phyloP scores from a whole-genome alignment of 169 alveolate genomes.

The Cryptosporidium sp. region DNA sequence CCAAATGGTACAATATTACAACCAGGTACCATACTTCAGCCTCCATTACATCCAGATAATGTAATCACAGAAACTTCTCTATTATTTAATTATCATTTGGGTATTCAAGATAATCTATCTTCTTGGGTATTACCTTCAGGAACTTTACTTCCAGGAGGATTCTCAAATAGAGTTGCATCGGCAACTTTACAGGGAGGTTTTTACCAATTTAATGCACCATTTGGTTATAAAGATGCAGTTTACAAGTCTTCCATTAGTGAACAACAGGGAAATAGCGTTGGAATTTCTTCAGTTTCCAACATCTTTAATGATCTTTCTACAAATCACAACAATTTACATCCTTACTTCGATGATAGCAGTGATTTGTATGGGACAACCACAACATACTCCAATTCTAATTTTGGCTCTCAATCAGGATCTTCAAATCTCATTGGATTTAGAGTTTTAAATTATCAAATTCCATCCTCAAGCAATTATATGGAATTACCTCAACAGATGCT shows the following conservation, averaged over 20 bases:
- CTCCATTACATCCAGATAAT: constrained; percentile 57
- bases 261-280: neutral
- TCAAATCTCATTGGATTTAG: constrained; percentile 35
- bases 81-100: constrained; percentile 53
- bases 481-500: constrained; percentile 72
- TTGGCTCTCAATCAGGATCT: neutral
- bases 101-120: constrained; percentile 57
- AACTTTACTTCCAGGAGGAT: constrained; percentile 67
- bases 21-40: constrained; percentile 75
- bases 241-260: constrained; percentile 18
- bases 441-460: constrained; percentile 54
- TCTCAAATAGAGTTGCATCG: constrained; percentile 66
- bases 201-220: constrained; percentile 48
- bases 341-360: constrained; percentile 32
- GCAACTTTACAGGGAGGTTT: constrained; percentile 66
- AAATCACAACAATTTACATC: neutral
- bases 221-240: constrained; percentile 42
- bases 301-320: neutral
- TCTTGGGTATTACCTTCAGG: constrained; percentile 74
- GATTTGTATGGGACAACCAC: neutral
- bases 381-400: neutral
- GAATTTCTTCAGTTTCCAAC: neutral
- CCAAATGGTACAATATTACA: constrained; percentile 73
- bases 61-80: constrained; percentile 64
- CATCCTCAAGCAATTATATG: constrained; percentile 43